These are phyloP conservation scores for Trichoderma polysporum DNA, from an alignment of 2,329 filamentous ascomycete genomes.

Conservation along the genomic window DNA sequence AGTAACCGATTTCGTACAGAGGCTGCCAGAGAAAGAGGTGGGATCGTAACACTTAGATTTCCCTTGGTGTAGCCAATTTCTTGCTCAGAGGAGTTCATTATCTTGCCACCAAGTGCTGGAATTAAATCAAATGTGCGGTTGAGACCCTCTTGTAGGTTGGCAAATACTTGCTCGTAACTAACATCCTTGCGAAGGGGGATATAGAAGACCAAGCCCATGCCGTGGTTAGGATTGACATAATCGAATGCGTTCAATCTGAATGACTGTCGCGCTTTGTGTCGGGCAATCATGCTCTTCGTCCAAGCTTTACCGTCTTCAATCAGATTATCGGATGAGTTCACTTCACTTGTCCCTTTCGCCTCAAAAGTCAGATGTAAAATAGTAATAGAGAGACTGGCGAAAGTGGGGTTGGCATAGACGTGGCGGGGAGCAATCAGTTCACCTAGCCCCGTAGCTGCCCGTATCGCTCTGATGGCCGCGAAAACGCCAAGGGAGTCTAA, in stretches of 20 bases:
- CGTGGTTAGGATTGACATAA: constrained; percentile 34
- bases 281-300: constrained; percentile 19
- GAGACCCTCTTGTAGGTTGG: constrained; percentile 36
- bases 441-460: constrained; percentile 30
- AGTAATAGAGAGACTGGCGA: background rate
- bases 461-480: constrained; percentile 33
- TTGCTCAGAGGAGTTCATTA: constrained; percentile 33
- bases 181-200: constrained; percentile 33
- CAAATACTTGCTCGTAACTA: constrained; percentile 33
- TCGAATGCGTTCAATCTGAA: constrained; percentile 35
- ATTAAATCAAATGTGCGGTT: constrained; percentile 37
- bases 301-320: background rate
- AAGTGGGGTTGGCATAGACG: background rate
- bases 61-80: constrained; percentile 29
- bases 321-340: background rate
- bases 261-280: constrained; percentile 31
- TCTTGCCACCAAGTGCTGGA: constrained; percentile 37
- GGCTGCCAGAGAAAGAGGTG: background rate
- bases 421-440: constrained; percentile 2
- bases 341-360: background rate
- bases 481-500: constrained; percentile 36
- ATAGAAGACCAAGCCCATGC: constrained; percentile 36
- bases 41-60: constrained; percentile 19
- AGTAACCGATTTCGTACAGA: background rate
- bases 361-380: background rate